Percentiles rank a stretch among this genome's conserved stretches.
These are phyloP conservation scores for Paraurostyla sp. DNA, from an alignment of 73 alveolate genomes.

Conservation along the genomic window DNA sequence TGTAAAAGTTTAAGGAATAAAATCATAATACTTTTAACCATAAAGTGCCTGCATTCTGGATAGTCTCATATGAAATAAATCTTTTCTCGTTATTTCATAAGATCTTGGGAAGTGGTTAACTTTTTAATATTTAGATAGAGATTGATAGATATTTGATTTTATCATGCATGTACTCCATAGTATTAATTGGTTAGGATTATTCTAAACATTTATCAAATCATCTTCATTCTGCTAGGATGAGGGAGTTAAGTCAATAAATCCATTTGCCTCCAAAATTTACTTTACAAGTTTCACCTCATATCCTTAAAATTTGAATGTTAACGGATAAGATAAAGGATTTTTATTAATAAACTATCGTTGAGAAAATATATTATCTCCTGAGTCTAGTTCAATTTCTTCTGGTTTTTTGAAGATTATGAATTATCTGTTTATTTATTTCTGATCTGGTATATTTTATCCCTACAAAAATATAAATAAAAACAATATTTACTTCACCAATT, in stretches of 20 bases:
- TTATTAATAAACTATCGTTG: neutral
- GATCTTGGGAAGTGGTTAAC: conserved; percentile 87
- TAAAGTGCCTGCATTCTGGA: conserved; percentile 75
- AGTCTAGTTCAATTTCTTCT: neutral
- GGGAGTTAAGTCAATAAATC: neutral
- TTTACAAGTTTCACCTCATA: conserved; percentile 47
- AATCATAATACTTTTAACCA: conserved; percentile 77
- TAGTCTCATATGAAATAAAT: conserved; percentile 66
- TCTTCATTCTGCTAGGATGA: neutral
- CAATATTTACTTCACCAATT: neutral
- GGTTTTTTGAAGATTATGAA: neutral
- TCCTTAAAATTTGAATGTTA: conserved; percentile 20
- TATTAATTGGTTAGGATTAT: neutral
- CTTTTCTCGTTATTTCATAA: conserved; percentile 85
- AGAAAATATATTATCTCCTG: neutral
- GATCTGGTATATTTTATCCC: neutral
- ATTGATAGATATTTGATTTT: conserved; percentile 41
- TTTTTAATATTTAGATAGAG: conserved; percentile 17
- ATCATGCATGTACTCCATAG: conserved; percentile 51
- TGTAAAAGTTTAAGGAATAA: conserved; percentile 81
- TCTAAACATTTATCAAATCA: neutral
- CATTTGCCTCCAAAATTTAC: neutral
- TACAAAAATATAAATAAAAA: neutral
- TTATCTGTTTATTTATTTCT: neutral
- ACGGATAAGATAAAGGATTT: neutral